These are phyloP conservation scores for Castanea sativa DNA, from an alignment of 306 rosid genomes.

Conservation along the genomic window DNA sequence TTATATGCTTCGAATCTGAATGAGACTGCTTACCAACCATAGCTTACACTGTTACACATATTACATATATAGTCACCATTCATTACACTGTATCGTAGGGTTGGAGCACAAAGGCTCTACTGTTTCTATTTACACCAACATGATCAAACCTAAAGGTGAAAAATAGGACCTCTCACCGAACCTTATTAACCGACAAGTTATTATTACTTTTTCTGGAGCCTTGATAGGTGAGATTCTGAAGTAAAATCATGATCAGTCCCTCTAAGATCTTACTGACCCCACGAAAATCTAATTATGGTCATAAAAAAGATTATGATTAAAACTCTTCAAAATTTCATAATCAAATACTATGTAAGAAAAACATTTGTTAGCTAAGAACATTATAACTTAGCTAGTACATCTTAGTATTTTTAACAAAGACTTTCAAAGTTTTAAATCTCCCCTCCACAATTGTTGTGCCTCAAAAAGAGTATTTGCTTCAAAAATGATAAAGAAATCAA, in stretches of 20 bases:
- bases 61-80: conserved; percentile 4
- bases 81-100: conserved; percentile 2
- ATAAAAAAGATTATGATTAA: not conserved
- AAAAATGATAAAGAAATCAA: too few species aligned
- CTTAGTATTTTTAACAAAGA: too few species aligned
- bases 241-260: conserved; percentile 17
- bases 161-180: conserved; percentile 27
- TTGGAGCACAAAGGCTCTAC: not conserved
- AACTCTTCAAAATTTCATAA: not conserved
- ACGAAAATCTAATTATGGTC: conserved; percentile 16
- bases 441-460: too few species aligned
- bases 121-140: conserved; percentile 7
- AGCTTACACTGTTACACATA: not conserved
- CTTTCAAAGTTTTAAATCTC: too few species aligned
- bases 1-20: conserved; percentile 31
- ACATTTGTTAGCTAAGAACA: not conserved
- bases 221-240: conserved; percentile 27
- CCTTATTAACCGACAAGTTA: conserved; percentile 16
- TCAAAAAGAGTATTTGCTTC: too few species aligned
- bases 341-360: not conserved
- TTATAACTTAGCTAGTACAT: too few species aligned
- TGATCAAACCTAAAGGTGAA: conserved; percentile 16
- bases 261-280: conserved; percentile 24
- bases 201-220: conserved; percentile 7
- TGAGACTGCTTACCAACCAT: conserved; percentile 24